Conservation (phyloP, 148 eudicot species). For the Spergularia marina region DNA sequence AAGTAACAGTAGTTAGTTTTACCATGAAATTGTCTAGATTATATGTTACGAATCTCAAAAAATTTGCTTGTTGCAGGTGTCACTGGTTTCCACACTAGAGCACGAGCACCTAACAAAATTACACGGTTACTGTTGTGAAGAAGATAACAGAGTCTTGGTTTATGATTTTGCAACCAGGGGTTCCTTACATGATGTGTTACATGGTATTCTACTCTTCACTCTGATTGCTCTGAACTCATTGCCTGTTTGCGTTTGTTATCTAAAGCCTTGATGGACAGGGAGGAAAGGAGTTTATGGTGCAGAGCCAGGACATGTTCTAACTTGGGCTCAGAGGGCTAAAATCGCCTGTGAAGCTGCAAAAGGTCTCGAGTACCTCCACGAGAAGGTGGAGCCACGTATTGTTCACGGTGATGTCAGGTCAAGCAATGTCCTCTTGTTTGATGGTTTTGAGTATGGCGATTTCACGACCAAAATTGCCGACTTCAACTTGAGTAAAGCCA, state of each 20-base stretch:
- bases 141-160: slow-evolving; percentile 56
- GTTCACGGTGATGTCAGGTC: slow-evolving; percentile 70
- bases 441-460: slow-evolving; percentile 24
- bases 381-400: slow-evolving; percentile 67
- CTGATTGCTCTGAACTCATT: not conserved
- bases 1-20: not conserved
- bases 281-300: slow-evolving; percentile 75
- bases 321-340: slow-evolving; percentile 61
- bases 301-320: slow-evolving; percentile 64
- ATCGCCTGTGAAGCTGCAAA: slow-evolving; percentile 68
- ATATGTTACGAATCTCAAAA: not conserved
- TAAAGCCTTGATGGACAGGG: no score
- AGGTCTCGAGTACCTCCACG: slow-evolving; percentile 65
- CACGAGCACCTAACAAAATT: slow-evolving; percentile 58
- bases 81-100: slow-evolving; percentile 64
- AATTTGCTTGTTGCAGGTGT: slow-evolving; percentile 42
- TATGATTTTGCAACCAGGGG: slow-evolving; percentile 77
- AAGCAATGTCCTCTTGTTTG: slow-evolving; percentile 67
- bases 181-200: slow-evolving; percentile 62
- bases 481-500: slow-evolving; percentile 69
- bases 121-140: slow-evolving; percentile 62
- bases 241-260: no score
- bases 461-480: slow-evolving; percentile 60
- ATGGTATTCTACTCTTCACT: slow-evolving; percentile 16
- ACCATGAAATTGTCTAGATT: not conserved